A percentile compares a stretch with the other conserved stretches of the same genome.
Evolutionary conservation across 495 filamentous ascomycete genomes (phyloP).

Genomic region (Amniculicola lignicola): DNA sequence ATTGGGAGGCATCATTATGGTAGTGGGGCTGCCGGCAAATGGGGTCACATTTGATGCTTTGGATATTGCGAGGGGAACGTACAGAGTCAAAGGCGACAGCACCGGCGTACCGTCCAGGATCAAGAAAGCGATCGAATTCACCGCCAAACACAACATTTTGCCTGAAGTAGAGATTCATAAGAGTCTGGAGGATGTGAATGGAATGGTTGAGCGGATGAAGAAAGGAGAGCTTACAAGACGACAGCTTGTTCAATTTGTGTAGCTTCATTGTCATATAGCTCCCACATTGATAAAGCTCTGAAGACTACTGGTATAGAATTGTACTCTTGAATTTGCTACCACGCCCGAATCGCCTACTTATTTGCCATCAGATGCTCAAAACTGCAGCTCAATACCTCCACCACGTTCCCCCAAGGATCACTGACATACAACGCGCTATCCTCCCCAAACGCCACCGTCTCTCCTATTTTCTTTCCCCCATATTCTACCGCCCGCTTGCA

Average conservation of each 20-base stretch:
- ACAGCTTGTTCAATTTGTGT: slow-evolving; percentile 24
- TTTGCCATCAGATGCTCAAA: slow-evolving; percentile 26
- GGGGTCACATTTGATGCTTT: slow-evolving; percentile 27
- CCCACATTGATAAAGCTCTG: too few relatives aligned
- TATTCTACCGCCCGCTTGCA: slow-evolving; percentile 9
- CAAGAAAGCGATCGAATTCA: slow-evolving; percentile 33
- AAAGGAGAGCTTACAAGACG: slow-evolving; percentile 21
- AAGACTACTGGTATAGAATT: too few relatives aligned
- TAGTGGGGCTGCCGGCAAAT: slow-evolving; percentile 32
- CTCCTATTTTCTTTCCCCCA: slow-evolving; percentile 22
- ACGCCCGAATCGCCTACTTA: too few relatives aligned
- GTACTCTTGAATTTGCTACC: too few relatives aligned
- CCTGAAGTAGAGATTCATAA: slow-evolving; percentile 26
- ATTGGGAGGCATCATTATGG: slow-evolving; percentile 34
- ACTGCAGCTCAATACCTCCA: slow-evolving; percentile 23
- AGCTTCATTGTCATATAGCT: background rate
- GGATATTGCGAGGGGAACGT: slow-evolving; percentile 32
- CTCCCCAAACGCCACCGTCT: slow-evolving; percentile 9
- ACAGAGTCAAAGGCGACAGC: slow-evolving; percentile 31
- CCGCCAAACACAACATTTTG: slow-evolving; percentile 31
- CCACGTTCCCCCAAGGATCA: slow-evolving; percentile 24
- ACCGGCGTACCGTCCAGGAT: slow-evolving; percentile 29
- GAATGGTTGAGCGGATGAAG: slow-evolving; percentile 28
- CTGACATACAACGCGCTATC: slow-evolving; percentile 16
- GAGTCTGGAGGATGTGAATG: slow-evolving; percentile 24